Conservation (phyloP, 1,284 basidiomycete species). For the Leccinum fuscescens region DNA sequence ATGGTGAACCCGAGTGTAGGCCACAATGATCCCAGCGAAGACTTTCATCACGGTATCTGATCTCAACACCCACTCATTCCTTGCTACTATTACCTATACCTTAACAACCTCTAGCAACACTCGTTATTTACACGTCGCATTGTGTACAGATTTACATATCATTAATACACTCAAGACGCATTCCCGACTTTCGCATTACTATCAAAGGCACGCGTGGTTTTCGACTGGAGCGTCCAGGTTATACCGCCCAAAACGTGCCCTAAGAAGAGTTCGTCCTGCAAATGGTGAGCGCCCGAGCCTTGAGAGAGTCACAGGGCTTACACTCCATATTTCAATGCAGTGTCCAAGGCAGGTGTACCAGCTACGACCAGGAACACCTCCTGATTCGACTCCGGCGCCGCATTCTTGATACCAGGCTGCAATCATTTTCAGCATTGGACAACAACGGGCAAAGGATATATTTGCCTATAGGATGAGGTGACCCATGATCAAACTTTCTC, state of each 20-base stretch:
- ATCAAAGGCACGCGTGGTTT: slow-evolving; percentile 47
- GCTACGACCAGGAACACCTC: slow-evolving; percentile 51
- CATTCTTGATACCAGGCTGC: slow-evolving; percentile 42
- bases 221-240: slow-evolving; percentile 56
- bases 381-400: slow-evolving; percentile 32
- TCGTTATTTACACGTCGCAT: slow-evolving; percentile 26
- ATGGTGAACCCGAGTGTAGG: slow-evolving; percentile 61
- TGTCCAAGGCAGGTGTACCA: slow-evolving; percentile 73
- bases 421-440: slow-evolving; percentile 10
- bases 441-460: slow-evolving; percentile 34
- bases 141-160: slow-evolving; percentile 28
- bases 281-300: background rate
- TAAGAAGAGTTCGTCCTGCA: slow-evolving; percentile 51
- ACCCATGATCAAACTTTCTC: slow-evolving; percentile 48
- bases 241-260: slow-evolving; percentile 62
- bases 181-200: slow-evolving; percentile 37
- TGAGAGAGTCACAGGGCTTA: slow-evolving; percentile 22
- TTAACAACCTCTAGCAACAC: slow-evolving; percentile 11
- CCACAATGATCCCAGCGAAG: slow-evolving; percentile 46
- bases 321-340: slow-evolving; percentile 54
- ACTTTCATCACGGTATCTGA: slow-evolving; percentile 9
- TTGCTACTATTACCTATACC: slow-evolving; percentile 18
- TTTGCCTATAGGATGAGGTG: slow-evolving; percentile 62
- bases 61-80: slow-evolving; percentile 12
- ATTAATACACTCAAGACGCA: slow-evolving; percentile 26